Evolutionary conservation across 306 rosid species (phyloP).

Genomic region (Lablab purpureus): DNA sequence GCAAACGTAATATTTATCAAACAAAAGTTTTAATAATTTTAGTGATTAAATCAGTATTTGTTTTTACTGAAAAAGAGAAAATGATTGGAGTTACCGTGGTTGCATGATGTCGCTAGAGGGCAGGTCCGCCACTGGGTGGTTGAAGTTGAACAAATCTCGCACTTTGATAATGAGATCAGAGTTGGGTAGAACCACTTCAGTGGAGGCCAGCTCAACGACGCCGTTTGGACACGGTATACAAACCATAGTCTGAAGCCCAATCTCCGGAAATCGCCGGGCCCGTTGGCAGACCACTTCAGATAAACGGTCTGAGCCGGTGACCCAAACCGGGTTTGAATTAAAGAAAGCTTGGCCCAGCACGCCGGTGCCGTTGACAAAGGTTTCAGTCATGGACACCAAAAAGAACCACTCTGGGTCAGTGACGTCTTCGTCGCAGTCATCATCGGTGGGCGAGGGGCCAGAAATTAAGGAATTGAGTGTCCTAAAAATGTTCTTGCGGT

Average conservation of each 20-base stretch:
- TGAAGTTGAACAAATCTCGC: slow-evolving; percentile 54
- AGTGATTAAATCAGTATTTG: too few species aligned
- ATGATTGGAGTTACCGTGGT: too few species aligned
- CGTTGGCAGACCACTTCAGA: slow-evolving; percentile 64
- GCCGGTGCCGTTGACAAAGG: slow-evolving; percentile 69
- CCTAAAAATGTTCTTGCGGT: slow-evolving; percentile 75
- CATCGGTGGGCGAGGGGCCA: slow-evolving; percentile 54
- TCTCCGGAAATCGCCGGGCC: slow-evolving; percentile 67
- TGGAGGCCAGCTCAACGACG: slow-evolving; percentile 83
- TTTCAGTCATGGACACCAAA: slow-evolving; percentile 85
- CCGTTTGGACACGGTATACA: slow-evolving; percentile 78
- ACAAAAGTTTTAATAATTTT: too few species aligned
- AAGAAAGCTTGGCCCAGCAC: slow-evolving; percentile 74
- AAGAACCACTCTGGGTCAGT: slow-evolving; percentile 98
- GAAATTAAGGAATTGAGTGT: slow-evolving; percentile 80
- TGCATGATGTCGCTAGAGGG: too few species aligned
- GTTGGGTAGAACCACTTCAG: slow-evolving; percentile 63
- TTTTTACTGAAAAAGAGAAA: too few species aligned
- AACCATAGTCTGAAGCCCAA: slow-evolving; percentile 76
- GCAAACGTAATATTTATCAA: too few species aligned
- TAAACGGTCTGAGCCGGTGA: slow-evolving; percentile 63
- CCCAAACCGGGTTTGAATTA: slow-evolving; percentile 64
- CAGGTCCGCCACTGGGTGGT: too few species aligned
- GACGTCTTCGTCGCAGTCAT: slow-evolving; percentile 79
- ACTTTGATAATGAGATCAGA: slow-evolving; percentile 81